Percentiles rank a stretch among this genome's conserved stretches.
These are phyloP conservation scores for Ascochyta fabae DNA, from an alignment of 2,329 filamentous ascomycete species.

Conservation along the genomic window DNA sequence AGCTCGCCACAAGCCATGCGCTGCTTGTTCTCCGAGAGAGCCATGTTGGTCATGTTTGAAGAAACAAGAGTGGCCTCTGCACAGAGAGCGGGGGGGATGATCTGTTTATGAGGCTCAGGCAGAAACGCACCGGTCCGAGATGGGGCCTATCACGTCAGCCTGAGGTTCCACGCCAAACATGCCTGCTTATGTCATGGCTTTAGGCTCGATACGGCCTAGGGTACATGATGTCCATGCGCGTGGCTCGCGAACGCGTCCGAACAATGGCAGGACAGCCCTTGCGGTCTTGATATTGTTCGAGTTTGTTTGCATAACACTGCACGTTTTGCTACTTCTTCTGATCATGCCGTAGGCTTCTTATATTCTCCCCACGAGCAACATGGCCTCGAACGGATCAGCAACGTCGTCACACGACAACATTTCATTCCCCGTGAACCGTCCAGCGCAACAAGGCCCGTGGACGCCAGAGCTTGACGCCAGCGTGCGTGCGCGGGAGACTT, in stretches of 20 bases:
- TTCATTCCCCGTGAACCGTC: conserved; percentile 39
- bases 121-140: background rate
- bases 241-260: background rate
- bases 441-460: conserved; percentile 30
- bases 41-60: conserved; percentile 22
- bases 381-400: conserved; percentile 35
- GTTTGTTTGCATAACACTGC: background rate
- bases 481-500: conserved; percentile 34
- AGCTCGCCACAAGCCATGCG: conserved; percentile 72
- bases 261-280: conserved; percentile 13
- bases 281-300: conserved; percentile 11
- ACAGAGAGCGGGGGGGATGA: background rate
- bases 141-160: background rate
- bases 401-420: conserved; percentile 36
- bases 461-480: conserved; percentile 37
- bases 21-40: conserved; percentile 45
- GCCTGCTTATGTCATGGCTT: background rate
- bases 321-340: background rate
- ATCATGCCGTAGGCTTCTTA: conserved; percentile 16
- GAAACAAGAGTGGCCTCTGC: background rate
- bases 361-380: conserved; percentile 12
- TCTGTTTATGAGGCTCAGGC: background rate
- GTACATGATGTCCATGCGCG: background rate
- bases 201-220: background rate
- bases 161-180: background rate